Evolutionary conservation across 1,139 yeast genomes (phyloP).

Genomic region (Saccharomyces uvarum): DNA sequence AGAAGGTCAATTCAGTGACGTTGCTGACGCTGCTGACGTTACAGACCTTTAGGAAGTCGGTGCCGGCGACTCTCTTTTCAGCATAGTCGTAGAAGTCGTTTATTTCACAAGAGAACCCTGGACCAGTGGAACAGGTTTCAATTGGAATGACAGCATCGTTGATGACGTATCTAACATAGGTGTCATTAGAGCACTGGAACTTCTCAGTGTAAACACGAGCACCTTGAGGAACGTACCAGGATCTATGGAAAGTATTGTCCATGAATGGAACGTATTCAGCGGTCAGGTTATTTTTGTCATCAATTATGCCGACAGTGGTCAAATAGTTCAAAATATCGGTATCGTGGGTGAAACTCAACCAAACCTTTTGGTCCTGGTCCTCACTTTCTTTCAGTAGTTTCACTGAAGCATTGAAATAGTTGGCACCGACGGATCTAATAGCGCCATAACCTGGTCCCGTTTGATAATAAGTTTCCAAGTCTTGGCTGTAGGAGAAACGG

Average conservation of each 20-base stretch:
- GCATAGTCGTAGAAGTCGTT: constrained; percentile 36
- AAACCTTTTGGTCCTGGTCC: constrained; percentile 29
- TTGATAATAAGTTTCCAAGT: constrained; percentile 43
- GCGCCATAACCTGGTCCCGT: constrained; percentile 48
- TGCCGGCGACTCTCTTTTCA: constrained; percentile 32
- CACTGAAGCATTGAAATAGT: constrained; percentile 41
- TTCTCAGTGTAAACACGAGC: constrained; percentile 49
- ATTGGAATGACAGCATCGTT: constrained; percentile 58
- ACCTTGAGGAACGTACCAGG: constrained; percentile 44
- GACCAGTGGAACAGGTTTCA: constrained; percentile 46
- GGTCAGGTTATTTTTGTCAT: constrained; percentile 22
- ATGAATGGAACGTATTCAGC: constrained; percentile 38
- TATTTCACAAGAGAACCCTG: constrained; percentile 52
- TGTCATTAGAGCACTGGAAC: constrained; percentile 33
- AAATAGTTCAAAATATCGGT: constrained; percentile 45
- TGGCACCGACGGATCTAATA: constrained; percentile 42
- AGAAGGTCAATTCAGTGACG: constrained; percentile 21
- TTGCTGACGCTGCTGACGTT: constrained; percentile 17
- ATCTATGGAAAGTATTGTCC: constrained; percentile 15
- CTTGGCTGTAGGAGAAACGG: constrained; percentile 40
- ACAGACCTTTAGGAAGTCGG: constrained; percentile 36
- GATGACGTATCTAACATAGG: constrained; percentile 45
- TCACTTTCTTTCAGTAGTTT: constrained; percentile 23
- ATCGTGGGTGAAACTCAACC: constrained; percentile 52
- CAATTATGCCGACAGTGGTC: constrained; percentile 45